phyloP scores from a whole-genome alignment of 371 early-diverging fungal species.

The Mucor irregularis region DNA sequence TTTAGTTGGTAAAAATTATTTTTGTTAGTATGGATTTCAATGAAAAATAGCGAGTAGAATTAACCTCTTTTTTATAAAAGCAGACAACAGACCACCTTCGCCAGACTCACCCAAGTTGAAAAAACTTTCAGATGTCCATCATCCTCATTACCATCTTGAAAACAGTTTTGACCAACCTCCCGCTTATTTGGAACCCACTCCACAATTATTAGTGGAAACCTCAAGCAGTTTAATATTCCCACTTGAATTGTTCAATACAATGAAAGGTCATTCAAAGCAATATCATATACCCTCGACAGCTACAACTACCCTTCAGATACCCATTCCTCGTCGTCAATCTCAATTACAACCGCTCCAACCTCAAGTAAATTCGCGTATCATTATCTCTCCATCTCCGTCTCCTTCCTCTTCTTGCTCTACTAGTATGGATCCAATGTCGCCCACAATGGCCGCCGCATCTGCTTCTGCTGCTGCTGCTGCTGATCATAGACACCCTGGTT shows the following conservation, averaged over 20 bases:
- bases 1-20: slow-evolving; percentile 6
- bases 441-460: slow-evolving; percentile 33
- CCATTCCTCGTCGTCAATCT: slow-evolving; percentile 9
- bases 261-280: background rate
- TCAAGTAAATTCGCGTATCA: background rate
- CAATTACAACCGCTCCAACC: background rate
- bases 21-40: background rate
- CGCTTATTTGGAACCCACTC: slow-evolving; percentile 25
- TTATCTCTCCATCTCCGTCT: background rate
- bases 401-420: background rate
- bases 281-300: background rate
- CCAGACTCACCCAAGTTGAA: slow-evolving; percentile 28
- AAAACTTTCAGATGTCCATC: background rate
- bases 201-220: slow-evolving; percentile 8
- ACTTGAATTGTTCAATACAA: slow-evolving; percentile 9
- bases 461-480: slow-evolving; percentile 29
- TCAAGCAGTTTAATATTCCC: slow-evolving; percentile 8
- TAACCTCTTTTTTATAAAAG: background rate
- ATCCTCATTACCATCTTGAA: slow-evolving; percentile 3
- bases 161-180: slow-evolving; percentile 6
- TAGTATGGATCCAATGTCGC: slow-evolving; percentile 16
- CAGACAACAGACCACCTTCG: slow-evolving; percentile 32
- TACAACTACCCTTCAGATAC: slow-evolving; percentile 12
- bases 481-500: slow-evolving; percentile 32
- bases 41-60: background rate